Evolutionary conservation across 2,329 filamentous ascomycete species (phyloP), one percentile per base, ranked within the genome.

Genomic region (Aureobasidium melanogenum): DNA sequence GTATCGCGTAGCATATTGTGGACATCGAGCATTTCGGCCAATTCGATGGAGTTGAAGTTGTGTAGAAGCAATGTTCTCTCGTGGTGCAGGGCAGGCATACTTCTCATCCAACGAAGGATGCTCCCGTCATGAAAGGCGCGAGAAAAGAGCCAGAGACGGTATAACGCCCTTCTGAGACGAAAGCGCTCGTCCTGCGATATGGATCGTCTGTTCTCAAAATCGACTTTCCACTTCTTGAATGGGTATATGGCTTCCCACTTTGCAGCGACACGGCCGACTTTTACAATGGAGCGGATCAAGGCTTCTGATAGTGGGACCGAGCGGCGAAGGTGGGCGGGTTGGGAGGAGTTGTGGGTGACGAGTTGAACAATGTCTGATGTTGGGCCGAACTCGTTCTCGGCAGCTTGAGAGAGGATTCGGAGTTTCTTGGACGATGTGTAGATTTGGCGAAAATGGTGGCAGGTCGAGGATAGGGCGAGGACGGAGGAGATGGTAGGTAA

Each of bases 241-340:
- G 82, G 82, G 66, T 85, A 86, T n/a, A 85, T 77, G n/a, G 77
- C 75, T 67, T 81, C 80, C 79, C 82, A 85, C 66, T 79, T 79
- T 67, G 78, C 76, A 5, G 83, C 84, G 1, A 84, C 74, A 15
- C 76, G 74, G 44, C 84, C 84, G 19, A 81, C 74, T 46, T 76
- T 73, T 26, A 84, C 72, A 46, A 84, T 74, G 65, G 85, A 82
- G 63, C 78, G 75, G 39, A 86, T 73, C 6, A 86, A 72, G 1
- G 82, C 76, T 56, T 80, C 72, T 0, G 82, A 84, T 58, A 84
- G 74, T 1, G 81, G 79, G 0, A 80, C 80, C 19, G 72, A 68
- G 54, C 83, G 82, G 47, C 75, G 71, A 36, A 81, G 65, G 67
- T 86, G 83, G 2, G 80, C 81, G 4, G 80, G 78, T 67, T 86